Evolutionary conservation across 2,329 filamentous ascomycete genomes (phyloP).

Genomic region (Alternaria postmessia): DNA sequence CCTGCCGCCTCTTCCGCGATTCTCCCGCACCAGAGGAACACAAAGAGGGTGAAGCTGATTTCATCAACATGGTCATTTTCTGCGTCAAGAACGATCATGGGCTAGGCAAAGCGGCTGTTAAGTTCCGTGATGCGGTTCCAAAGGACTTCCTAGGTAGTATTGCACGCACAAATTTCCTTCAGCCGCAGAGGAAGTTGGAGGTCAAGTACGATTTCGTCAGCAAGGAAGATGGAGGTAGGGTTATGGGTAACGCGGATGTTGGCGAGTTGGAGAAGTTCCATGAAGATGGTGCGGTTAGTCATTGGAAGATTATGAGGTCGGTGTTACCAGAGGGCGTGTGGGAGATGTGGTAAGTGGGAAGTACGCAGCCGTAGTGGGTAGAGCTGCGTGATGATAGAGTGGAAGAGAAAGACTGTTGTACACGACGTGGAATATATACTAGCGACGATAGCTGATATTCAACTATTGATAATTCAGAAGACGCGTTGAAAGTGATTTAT

Average conservation of each 20-base stretch:
- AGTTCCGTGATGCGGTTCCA: constrained; percentile 71
- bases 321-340: constrained; percentile 82
- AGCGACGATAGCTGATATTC: background rate
- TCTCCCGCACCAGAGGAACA: constrained; percentile 61
- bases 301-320: constrained; percentile 91
- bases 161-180: constrained; percentile 73
- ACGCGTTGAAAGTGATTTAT: background rate
- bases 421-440: background rate
- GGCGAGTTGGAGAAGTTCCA: constrained; percentile 75
- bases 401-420: background rate
- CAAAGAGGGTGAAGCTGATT: constrained; percentile 62
- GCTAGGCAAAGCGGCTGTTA: constrained; percentile 54
- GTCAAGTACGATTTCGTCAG: constrained; percentile 45
- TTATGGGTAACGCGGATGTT: constrained; percentile 71
- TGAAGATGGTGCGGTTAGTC: constrained; percentile 76
- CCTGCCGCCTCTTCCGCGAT: constrained; percentile 91
- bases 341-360: constrained; percentile 78
- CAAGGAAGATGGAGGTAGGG: constrained; percentile 53
- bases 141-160: constrained; percentile 77
- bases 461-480: background rate
- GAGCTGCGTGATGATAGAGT: background rate
- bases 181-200: constrained; percentile 75
- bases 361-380: background rate
- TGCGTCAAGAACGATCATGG: constrained; percentile 71
- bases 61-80: constrained; percentile 96